Conservation (phyloP, 306 rosid genomes). For the Crotalaria pallida region DNA sequence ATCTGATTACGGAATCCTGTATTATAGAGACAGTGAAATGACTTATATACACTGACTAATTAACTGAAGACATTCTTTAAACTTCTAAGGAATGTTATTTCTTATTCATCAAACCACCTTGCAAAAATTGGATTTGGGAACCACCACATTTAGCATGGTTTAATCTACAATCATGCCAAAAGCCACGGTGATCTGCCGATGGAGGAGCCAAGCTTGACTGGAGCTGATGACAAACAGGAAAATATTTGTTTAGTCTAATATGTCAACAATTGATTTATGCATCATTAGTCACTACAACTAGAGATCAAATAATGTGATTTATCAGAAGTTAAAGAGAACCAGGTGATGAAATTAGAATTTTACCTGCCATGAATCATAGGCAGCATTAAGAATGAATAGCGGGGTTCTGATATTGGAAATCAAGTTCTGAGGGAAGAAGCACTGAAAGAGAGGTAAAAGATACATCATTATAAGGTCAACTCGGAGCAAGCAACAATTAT, state of each 20-base stretch:
- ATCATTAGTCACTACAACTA: not conserved
- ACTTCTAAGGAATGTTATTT: slow-evolving; percentile 15
- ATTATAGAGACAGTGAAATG: slow-evolving; percentile 6
- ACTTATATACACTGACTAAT: not conserved
- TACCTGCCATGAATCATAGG: slow-evolving; percentile 98
- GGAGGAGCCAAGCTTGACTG: slow-evolving; percentile 84
- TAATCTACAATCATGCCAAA: slow-evolving; percentile 74
- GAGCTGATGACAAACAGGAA: slow-evolving; percentile 45
- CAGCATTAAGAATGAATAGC: slow-evolving; percentile 79
- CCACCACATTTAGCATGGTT: slow-evolving; percentile 57
- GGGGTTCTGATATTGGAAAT: slow-evolving; percentile 64
- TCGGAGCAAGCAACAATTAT: slow-evolving; percentile 1
- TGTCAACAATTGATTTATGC: not conserved
- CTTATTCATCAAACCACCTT: slow-evolving; percentile 47
- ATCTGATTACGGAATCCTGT: slow-evolving; percentile 84
- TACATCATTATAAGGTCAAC: not conserved
- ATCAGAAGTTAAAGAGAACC: slow-evolving; percentile 1
- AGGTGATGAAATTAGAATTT: not conserved
- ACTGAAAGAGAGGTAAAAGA: slow-evolving; percentile 37
- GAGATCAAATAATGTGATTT: not conserved
- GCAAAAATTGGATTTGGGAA: slow-evolving; percentile 68
- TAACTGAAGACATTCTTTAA: not conserved
- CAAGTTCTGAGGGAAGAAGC: slow-evolving; percentile 93
- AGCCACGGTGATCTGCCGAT: slow-evolving; percentile 71
- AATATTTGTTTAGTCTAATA: not conserved